Evolutionary conservation across 2,329 filamentous ascomycete genomes (phyloP).

Genomic region (Chaetomiaceae sp.): DNA sequence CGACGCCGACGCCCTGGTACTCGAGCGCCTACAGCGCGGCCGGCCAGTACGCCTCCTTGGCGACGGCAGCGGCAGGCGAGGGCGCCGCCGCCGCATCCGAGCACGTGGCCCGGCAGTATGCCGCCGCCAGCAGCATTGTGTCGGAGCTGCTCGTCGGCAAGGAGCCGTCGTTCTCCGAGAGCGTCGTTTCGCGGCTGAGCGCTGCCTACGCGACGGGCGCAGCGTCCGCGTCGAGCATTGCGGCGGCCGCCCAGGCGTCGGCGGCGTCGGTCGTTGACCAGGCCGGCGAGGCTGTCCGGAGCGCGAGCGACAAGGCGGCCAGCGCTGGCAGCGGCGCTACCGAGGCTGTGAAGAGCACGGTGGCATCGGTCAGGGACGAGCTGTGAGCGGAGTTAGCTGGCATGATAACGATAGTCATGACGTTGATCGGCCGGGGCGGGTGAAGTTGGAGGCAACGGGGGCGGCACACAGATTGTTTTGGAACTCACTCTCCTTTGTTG

Average conservation of each 20-base stretch:
- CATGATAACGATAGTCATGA: no score
- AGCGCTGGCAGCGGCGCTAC: constrained; percentile 37
- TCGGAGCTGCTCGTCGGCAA: constrained; percentile 71
- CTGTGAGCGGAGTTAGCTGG: constrained; percentile 27
- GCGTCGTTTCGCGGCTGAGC: constrained; percentile 65
- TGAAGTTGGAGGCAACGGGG: background rate
- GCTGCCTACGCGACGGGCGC: constrained; percentile 65
- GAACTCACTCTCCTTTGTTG: constrained; percentile 12
- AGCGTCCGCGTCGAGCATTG: constrained; percentile 44
- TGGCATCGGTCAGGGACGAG: constrained; percentile 35
- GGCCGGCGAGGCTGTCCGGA: constrained; percentile 29
- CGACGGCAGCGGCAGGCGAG: constrained; percentile 40
- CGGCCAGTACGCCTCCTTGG: constrained; percentile 52
- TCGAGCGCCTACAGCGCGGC: constrained; percentile 42
- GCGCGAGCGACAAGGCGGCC: constrained; percentile 31
- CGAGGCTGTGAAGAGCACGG: constrained; percentile 37
- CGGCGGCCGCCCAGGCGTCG: constrained; percentile 30
- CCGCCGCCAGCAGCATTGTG: constrained; percentile 63
- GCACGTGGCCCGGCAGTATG: constrained; percentile 58
- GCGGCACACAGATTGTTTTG: constrained; percentile 5
- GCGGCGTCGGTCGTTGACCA: constrained; percentile 27
- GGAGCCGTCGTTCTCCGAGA: constrained; percentile 76
- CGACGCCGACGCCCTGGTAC: constrained; percentile 53
- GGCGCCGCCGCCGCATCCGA: constrained; percentile 52
- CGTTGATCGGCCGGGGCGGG: background rate